phyloP scores from a whole-genome alignment of 805 yeast species.

The Metschnikowia drakensbergensis region DNA sequence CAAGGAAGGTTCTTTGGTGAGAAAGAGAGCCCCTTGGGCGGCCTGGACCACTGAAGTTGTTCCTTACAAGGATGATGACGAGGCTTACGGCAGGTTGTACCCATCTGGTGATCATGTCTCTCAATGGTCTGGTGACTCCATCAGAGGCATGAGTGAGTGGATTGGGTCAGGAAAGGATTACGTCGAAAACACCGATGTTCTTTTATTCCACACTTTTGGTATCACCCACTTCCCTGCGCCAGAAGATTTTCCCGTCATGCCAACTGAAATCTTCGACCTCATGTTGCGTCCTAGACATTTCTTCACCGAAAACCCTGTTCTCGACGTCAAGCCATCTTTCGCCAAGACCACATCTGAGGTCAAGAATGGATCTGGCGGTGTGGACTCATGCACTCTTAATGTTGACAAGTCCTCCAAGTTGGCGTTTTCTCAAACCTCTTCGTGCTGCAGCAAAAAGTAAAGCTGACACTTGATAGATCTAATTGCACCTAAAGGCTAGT shows the following conservation, averaged over 20 bases:
- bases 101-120: constrained; percentile 81
- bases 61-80: constrained; percentile 57
- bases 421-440: constrained; percentile 42
- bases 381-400: constrained; percentile 32
- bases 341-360: constrained; percentile 42
- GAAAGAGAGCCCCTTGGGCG: constrained; percentile 84
- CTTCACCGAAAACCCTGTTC: constrained; percentile 72
- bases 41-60: constrained; percentile 61
- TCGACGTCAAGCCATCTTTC: constrained; percentile 67
- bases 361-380: constrained; percentile 34
- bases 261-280: constrained; percentile 75
- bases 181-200: constrained; percentile 65
- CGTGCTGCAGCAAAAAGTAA: constrained; percentile 26
- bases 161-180: constrained; percentile 56
- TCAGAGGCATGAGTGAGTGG: constrained; percentile 66
- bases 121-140: constrained; percentile 69
- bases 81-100: constrained; percentile 56
- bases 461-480: not conserved
- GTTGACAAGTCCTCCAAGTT: constrained; percentile 49
- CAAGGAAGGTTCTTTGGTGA: constrained; percentile 66
- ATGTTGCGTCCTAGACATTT: constrained; percentile 76
- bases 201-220: constrained; percentile 79
- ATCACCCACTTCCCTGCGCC: constrained; percentile 86
- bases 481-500: not conserved
- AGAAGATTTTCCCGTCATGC: constrained; percentile 88